Conservation (phyloP, 305 asterid species). For the Stenogyne calaminthoides region DNA sequence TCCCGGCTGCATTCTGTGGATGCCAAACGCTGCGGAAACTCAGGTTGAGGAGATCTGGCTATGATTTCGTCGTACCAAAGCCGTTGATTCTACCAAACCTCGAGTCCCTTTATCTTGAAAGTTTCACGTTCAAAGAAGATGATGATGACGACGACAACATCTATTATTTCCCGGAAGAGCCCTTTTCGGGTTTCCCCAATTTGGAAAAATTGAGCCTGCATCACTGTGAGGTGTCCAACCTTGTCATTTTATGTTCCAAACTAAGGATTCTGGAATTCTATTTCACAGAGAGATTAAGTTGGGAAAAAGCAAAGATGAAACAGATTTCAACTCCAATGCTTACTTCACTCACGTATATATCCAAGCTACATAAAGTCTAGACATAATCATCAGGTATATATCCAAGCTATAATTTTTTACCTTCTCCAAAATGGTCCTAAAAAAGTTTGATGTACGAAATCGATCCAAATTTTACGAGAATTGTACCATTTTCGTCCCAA, state of each 20-base stretch:
- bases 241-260: constrained; percentile 17
- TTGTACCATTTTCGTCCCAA: no score
- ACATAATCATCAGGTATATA: neutral
- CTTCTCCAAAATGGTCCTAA: no score
- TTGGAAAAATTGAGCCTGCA: constrained; percentile 29
- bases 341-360: constrained; percentile 24
- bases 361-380: no score
- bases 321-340: constrained; percentile 26
- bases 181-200: constrained; percentile 31
- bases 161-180: constrained; percentile 12
- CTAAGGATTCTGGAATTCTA: constrained; percentile 31
- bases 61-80: neutral
- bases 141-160: neutral
- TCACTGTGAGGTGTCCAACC: constrained; percentile 3
- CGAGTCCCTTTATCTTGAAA: constrained; percentile 25
- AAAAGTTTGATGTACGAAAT: no score
- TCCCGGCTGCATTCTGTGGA: constrained; percentile 6
- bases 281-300: neutral
- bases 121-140: neutral
- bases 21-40: constrained; percentile 16
- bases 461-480: no score
- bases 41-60: neutral
- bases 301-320: neutral
- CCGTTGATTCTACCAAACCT: constrained; percentile 18
- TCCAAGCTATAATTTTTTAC: no score